Base-by-base conservation (phyloP, 257 asterid species). In the Gentiana dahurica region DNA sequence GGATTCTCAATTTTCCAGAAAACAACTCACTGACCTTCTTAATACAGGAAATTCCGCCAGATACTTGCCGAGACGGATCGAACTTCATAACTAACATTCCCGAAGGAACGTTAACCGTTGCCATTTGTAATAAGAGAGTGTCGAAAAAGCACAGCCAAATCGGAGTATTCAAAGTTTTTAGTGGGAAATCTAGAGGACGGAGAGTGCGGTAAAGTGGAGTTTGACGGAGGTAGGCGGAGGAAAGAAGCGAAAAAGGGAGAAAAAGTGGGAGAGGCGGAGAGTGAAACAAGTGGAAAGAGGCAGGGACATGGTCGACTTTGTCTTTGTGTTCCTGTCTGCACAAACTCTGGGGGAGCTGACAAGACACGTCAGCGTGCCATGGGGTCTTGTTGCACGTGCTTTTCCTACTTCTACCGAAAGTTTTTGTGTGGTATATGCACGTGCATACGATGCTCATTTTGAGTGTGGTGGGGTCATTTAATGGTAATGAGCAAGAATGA, bases 31-130 rank as follows among this genome's bases (percentile, higher is more conserved):
- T 39, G 57, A 71, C 59, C 15, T 59, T 78, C 34, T 54, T 72
- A 39, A 75, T 71, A 43, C 82, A 77, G n/a, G 79, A 75, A 1
- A 81, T 70, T n/a, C 80, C 73, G 50, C 71, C 79, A 24, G 75
- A 33, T 3, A 33, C 36, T 3, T 49, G 49, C 36, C 55, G 48
- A 50, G 59, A 36, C 0, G 65, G 12, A 34, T 71, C 73, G 8
- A 86, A 62, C 59, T 57, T 75, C 71, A 73, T 45, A 47, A 67
- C 52, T 41, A 79, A 58, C 58, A 72, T 55, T 51, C 83, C 80
- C 24, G 68, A 56, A 0, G 79, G 71, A 47, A 81, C 61, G 60
- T 73, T 84, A 8, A 79, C 52, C n/a, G 81, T 36, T 54, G 90
- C 79, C 91, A 82, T 80, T 41, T 10, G 24, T 24, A 41, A 41